Conservation (phyloP, 139 green algal genomes). For the Micractinium sp. region DNA sequence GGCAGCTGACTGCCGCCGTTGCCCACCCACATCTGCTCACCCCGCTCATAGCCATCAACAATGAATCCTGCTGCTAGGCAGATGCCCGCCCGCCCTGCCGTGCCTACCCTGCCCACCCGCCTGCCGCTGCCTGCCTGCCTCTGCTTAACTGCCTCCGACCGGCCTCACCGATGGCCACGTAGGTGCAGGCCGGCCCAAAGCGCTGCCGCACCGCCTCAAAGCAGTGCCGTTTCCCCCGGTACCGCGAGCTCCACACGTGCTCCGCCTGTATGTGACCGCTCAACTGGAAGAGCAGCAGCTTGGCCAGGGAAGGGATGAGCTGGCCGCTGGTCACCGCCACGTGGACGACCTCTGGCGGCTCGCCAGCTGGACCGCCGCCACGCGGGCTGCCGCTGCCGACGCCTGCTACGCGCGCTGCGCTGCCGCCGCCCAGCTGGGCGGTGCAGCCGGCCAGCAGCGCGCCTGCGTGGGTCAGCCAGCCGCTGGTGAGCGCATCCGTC, state of each 20-base stretch:
- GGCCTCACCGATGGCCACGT: constrained; percentile 26
- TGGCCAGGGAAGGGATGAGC: constrained; percentile 58
- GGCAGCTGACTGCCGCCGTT: no score
- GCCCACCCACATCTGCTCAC: no score
- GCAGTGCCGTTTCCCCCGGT: constrained; percentile 40
- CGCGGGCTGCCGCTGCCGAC: not conserved
- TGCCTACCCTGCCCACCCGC: no score
- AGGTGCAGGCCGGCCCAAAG: constrained; percentile 5
- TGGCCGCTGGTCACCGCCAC: constrained; percentile 57
- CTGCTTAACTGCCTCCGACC: not conserved
- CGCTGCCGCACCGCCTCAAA: constrained; percentile 44
- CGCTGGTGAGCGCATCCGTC: constrained; percentile 41
- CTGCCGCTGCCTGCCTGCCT: no score
- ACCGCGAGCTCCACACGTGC: constrained; percentile 44
- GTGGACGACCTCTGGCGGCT: constrained; percentile 34
- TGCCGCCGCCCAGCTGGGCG: constrained; percentile 12
- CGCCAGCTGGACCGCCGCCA: no score
- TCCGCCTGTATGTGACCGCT: constrained; percentile 30
- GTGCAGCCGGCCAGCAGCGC: constrained; percentile 32
- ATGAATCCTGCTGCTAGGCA: no score
- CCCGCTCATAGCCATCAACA: no score
- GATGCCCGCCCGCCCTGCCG: no score
- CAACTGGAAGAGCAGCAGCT: constrained; percentile 60
- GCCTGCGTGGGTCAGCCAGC: constrained; percentile 46
- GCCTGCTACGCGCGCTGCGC: not conserved